Base-by-base conservation (phyloP, 106 monocot genomes). In the Narthecium ossifragum region DNA sequence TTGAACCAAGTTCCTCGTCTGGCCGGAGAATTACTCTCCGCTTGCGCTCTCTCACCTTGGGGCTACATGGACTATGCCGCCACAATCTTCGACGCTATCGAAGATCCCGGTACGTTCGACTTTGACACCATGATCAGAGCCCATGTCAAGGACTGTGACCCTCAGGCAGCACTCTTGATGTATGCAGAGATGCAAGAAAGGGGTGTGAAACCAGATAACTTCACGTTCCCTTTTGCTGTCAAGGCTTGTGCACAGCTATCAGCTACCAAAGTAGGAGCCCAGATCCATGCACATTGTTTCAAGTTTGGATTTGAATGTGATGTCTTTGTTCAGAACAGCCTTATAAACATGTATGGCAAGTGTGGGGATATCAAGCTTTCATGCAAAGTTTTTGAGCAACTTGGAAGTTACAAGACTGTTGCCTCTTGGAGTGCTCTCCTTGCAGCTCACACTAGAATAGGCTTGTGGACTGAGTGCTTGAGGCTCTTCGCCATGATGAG, bases 341-440 rank as follows among this genome's bases (percentile, higher is more conserved):
- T 92, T 71, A 81, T 92, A 43, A 87, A 68, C 64, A 61, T 92
- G 59, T 92, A 92, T 77, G 83, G 86, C 9, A 86, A 80, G 60
- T 83, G 86, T 34, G 58, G 74, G 2, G 69, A 74, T 24, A 62
- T 83, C n/a, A 59, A 71, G 10, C 33, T 30, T 4, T 67, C 83
- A 12, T 34, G 57, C 36, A 57, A 9, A n/a, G 70, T 78, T 17
- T 92, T 92, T 47, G 72, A 83, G 20, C 26, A 66, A 26, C 66
- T 83, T 74, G 76, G 65, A 13, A 34, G 14, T 12, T 24, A 28
- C 31, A 80, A 64, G 51, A 83, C 72, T 27, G 46, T 72, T 46
- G 73, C 78, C 34, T 92, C 92, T 15, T 92, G 82, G 80, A 86
- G 80, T 59, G 21, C 92, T 4, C 56, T 92, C 1, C 61, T 87